Evolutionary conservation across 805 yeast species (phyloP), one percentile per base, ranked within the genome.

Genomic region (Kluyveromyces lactis): DNA sequence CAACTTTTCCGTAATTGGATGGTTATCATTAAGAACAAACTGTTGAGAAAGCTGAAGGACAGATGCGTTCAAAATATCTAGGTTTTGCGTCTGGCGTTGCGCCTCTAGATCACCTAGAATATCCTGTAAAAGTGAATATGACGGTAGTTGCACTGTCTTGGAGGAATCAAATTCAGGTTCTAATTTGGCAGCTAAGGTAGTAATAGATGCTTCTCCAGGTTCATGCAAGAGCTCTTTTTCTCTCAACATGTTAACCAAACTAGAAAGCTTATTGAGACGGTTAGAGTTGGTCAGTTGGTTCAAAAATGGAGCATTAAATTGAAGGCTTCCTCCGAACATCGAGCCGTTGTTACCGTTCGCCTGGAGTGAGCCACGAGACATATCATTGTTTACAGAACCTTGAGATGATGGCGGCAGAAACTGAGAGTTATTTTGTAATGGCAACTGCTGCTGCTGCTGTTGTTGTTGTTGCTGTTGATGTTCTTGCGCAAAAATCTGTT

Each of bases 401-500:
- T 27, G 7, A 24, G 27, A 12, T n/a, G 30, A 12, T 7, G 30
- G 16, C 30, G 30, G 30, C n/a, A 27, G 30, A 27, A 27, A 27
- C 35, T 32, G 21, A 3, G 35, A 32, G 4, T 36, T 52, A 31
- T 39, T 19, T 16, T 30, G 33, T 8, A 15, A 15, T 11, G 48
- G 41, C 31, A 48, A 42, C 35, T 48, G 51, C 32, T 51, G 50
- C 40, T 40, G 50, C 31, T 49, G 50, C 48, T 39, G 47, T 29
- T 45, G 48, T 33, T 58, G 56, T 39, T 56, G 56, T 42, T 53
- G 49, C 21, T 51, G 47, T 49, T 51, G 60, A 34, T 58, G 62
- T 35, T 55, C 60, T 38, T 67, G 69, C 10, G 70, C 65, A 38
- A 62, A 60, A 41, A 53, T 58, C 52, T 50, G 66, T 52, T 60